Evolutionary conservation across 2,329 filamentous ascomycete genomes (phyloP), one percentile per base, ranked within the genome.

Genomic region (Venturiaceae sp.): DNA sequence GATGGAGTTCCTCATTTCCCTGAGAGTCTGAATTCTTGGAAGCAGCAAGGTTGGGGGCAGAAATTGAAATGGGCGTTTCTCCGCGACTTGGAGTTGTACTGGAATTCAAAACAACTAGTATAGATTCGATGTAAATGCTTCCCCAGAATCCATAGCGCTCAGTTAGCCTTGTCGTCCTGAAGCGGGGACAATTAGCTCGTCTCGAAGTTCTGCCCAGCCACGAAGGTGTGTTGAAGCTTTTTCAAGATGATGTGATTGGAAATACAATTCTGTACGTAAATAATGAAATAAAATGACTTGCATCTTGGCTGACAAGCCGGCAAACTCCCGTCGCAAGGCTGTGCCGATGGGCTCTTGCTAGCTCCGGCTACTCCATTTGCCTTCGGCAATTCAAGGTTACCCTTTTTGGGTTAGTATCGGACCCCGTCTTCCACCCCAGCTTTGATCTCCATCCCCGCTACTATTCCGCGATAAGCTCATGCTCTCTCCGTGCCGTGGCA

Each of bases 41-140:
- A 68, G 57, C 55, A 58, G 34, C 63, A 67, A 30, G 65, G 66
- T 4, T 68, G 62, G 66, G 64, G 64, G 36, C 32, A 58, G 30
- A 44, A 59, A 3, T 62, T 62, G 60, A 39, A 46, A 34, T 68
- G 66, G 66, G 61, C 60, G 30, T 67, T 67, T 55, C 60, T 66
- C 28, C 64, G 64, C 36, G 79, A 82, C 59, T 80, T 80, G 36
- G 36, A 37, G 36, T 37, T 16, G 11, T 37, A 37, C 36, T 37
- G 36, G 36, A 13, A 37, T 11, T 37, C 36, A 3, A 37, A 37
- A 16, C 5, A 16, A 16, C 11, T 37, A 37, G 36, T 16, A 6
- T 37, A 14, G 13, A 16, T 37, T 16, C 13, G 5, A 37, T 4
- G 5, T 37, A 41, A 21, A 41, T 19, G n/a, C n/a, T n/a, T n/a